phyloP scores from a whole-genome alignment of 371 early-diverging fungal genomes.

The Chytridium lagenaria region DNA sequence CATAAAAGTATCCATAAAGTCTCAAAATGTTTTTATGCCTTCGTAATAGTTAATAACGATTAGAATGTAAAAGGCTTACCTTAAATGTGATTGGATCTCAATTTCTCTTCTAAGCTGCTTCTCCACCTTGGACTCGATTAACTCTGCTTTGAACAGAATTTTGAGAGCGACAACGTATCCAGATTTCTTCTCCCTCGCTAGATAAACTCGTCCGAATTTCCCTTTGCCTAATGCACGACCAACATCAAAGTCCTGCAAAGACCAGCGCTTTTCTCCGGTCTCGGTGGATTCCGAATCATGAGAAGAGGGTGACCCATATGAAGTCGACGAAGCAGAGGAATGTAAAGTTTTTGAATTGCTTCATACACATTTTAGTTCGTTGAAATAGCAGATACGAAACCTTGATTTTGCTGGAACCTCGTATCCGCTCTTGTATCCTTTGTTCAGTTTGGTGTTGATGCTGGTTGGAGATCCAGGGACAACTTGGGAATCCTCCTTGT shows the following conservation, averaged over 20 bases:
- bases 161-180: constrained; percentile 94
- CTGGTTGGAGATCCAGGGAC: neutral
- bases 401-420: neutral
- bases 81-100: constrained; percentile 95
- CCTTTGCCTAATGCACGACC: constrained; percentile 94
- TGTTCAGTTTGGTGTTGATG: neutral
- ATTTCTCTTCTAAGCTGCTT: constrained; percentile 94
- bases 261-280: constrained; percentile 62
- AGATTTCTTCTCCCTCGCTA: constrained; percentile 87
- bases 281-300: neutral
- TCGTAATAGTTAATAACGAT: constrained; percentile 1
- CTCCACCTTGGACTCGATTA: constrained; percentile 75
- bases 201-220: constrained; percentile 97
- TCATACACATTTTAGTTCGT: neutral
- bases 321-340: neutral
- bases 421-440: neutral
- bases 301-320: neutral
- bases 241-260: constrained; percentile 95
- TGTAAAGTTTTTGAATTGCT: neutral
- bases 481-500: neutral
- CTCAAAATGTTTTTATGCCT: constrained; percentile 94
- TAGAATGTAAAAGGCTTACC: constrained; percentile 55
- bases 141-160: constrained; percentile 84
- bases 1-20: constrained; percentile 98
- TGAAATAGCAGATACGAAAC: neutral